Evolutionary conservation across 805 yeast genomes (phyloP), one percentile per base, ranked within the genome.

Genomic region (Starmerella powellii): DNA sequence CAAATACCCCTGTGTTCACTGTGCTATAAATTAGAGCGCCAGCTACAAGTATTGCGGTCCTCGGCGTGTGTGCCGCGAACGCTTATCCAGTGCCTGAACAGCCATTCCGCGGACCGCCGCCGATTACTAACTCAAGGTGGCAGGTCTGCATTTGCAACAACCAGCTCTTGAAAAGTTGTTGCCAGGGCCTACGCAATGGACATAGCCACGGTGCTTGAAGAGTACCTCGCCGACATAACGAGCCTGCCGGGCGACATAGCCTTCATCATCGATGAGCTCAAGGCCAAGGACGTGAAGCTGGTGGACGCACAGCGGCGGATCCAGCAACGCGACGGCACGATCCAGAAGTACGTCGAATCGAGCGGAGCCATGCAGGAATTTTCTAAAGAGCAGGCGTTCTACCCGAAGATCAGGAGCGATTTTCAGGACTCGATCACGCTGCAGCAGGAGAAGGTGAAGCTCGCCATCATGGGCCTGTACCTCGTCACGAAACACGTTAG

Each of bases 211-310:
- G 72, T 78, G 6, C 60, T 80, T 30, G 88, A 80, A 50, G 82
- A 79, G 52, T 77, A 79, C 45, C 73, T 79, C 4, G 62, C 64
- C 26, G 67, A 64, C 42, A 39, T 88, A 33, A 76, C 88, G 10
- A 88, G 87, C 53, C 69, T 91, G 34, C 95, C 95, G 19, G 77
- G 84, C 4, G 98, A 88, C 61, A 71, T 88, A 34, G 78, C 78
- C 41, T 84, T 81, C 55, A 63, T 85, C 29, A 63, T 88, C 37
- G 81, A 81, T 40, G 97, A 91, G 60, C 70, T 88, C 29, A 71
- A 78, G 39, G 71, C 68, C 30, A 74, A 78, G 46, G 97, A 88
- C 57, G 54, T 67, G 31, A 74, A 72, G 53, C 64, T 79, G 23
- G 72, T 73, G 53, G 93, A 82, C 42, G 67, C 73, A 6, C 69